Evolutionary conservation across 257 asterid genomes (phyloP).

Genomic region (Solanum tacnaense): DNA sequence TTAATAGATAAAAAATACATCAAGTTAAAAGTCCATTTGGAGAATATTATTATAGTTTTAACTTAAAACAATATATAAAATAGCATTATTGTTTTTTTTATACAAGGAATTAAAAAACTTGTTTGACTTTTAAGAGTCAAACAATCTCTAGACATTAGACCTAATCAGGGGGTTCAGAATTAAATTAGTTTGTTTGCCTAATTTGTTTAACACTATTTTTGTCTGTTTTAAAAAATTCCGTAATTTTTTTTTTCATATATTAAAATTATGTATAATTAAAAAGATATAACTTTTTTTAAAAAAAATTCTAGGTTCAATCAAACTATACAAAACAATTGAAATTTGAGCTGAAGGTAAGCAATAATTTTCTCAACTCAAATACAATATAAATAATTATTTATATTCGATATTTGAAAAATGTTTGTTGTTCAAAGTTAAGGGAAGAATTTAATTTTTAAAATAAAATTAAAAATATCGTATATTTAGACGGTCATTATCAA

Average conservation of each 20-base stretch:
- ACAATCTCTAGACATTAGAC: neutral
- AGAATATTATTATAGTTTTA: neutral
- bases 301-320: neutral
- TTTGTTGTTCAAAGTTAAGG: neutral
- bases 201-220: neutral
- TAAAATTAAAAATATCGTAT: neutral
- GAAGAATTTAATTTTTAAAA: neutral
- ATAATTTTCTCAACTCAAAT: neutral
- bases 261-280: neutral
- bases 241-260: too few species aligned
- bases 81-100: neutral
- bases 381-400: neutral
- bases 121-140: neutral
- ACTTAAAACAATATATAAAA: neutral
- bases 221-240: neutral
- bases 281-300: too few species aligned
- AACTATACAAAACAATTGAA: neutral
- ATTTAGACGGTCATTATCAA: neutral
- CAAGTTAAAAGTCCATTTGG: neutral
- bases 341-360: neutral
- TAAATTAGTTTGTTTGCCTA: neutral
- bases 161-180: neutral
- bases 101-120: neutral
- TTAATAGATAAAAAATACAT: neutral
- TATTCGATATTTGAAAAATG: neutral